Percentiles rank a stretch among this genome's conserved stretches.
Evolutionary conservation across 1,284 basidiomycete genomes (phyloP).

Genomic region (Boletus hoseneyae): DNA sequence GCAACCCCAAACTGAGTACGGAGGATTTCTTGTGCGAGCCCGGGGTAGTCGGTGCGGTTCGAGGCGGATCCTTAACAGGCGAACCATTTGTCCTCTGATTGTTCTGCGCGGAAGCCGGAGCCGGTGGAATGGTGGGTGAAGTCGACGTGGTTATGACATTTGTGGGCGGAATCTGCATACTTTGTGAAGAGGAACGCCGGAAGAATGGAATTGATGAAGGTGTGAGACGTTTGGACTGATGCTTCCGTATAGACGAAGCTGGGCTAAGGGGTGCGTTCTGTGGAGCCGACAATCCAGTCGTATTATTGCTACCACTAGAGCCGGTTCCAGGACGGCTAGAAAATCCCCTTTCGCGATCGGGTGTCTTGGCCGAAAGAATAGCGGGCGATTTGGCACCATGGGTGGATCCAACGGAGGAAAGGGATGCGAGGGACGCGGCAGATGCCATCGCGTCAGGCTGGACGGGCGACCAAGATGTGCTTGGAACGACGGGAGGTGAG

Average conservation of each 20-base stretch:
- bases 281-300: constrained; percentile 49
- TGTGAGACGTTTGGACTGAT: constrained; percentile 76
- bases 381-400: constrained; percentile 43
- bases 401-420: constrained; percentile 70
- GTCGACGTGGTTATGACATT: constrained; percentile 36
- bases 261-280: constrained; percentile 63
- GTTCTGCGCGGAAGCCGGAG: constrained; percentile 40
- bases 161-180: constrained; percentile 60
- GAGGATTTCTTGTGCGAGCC: constrained; percentile 73
- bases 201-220: constrained; percentile 97
- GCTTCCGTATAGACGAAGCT: constrained; percentile 59
- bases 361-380: constrained; percentile 42
- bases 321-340: constrained; percentile 65
- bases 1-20: constrained; percentile 71
- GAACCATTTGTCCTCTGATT: constrained; percentile 43
- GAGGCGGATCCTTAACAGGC: constrained; percentile 50
- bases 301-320: constrained; percentile 67
- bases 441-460: constrained; percentile 73
- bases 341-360: constrained; percentile 49
- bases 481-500: constrained; percentile 41
- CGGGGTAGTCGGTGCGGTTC: constrained; percentile 52
- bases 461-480: constrained; percentile 59
- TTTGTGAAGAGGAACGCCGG: constrained; percentile 87
- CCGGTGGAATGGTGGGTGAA: constrained; percentile 54
- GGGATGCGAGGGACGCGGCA: constrained; percentile 65